Evolutionary conservation across 108 stramenopile genomes (phyloP).

Genomic region (Discostella pseudostelligera): DNA sequence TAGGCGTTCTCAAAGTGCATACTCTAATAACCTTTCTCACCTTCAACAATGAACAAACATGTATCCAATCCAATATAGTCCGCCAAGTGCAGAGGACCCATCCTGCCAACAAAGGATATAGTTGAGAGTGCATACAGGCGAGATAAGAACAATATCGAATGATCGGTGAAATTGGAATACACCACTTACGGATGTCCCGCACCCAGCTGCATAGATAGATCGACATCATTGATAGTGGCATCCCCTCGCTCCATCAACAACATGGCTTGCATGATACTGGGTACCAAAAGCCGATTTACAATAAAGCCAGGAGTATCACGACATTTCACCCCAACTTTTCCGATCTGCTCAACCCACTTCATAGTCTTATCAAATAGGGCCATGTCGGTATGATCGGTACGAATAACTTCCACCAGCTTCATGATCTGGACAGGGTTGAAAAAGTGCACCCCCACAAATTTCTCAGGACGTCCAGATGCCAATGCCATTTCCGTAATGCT

Average conservation of each 20-base stretch:
- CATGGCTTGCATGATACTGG: constrained; percentile 88
- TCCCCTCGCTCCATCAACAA: constrained; percentile 94
- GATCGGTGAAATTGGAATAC: no score
- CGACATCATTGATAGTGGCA: constrained; percentile 91
- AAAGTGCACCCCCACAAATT: constrained; percentile 98
- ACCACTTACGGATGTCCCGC: constrained; percentile 87
- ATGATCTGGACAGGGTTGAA: constrained; percentile 99
- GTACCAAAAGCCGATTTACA: constrained; percentile 96
- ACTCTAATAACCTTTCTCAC: constrained; percentile 65
- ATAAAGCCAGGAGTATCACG: constrained; percentile 98
- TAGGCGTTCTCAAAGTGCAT: constrained; percentile 39
- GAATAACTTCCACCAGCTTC: constrained; percentile 97
- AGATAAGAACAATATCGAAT: no score
- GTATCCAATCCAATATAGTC: constrained; percentile 98
- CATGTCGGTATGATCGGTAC: constrained; percentile 81
- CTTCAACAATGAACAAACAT: constrained; percentile 83
- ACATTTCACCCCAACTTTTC: constrained; percentile 91
- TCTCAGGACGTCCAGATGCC: constrained; percentile 86
- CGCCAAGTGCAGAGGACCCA: constrained; percentile 93
- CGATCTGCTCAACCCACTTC: constrained; percentile 81
- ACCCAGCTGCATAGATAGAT: constrained; percentile 95
- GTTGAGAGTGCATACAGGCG: no score
- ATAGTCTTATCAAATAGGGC: constrained; percentile 80
- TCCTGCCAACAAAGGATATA: no score
- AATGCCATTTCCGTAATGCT: constrained; percentile 88